A percentile compares a stretch with the other conserved stretches of the same genome.
These are phyloP conservation scores for Metschnikowia rubicola DNA, from an alignment of 805 yeast species.

Conservation along the genomic window DNA sequence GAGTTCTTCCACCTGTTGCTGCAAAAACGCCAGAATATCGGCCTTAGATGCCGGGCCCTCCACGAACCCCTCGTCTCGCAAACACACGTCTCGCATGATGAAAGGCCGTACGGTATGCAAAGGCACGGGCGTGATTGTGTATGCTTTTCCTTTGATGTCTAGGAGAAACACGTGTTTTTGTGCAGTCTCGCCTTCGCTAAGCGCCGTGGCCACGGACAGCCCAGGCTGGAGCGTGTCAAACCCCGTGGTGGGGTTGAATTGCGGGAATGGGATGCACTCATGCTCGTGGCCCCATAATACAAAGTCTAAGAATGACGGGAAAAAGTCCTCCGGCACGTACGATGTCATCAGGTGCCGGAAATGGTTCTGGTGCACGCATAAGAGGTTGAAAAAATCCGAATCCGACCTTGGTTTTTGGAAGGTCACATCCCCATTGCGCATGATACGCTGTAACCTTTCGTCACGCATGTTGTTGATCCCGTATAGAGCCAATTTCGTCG, in stretches of 20 bases:
- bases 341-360: slow-evolving; percentile 75
- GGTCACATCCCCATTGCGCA: slow-evolving; percentile 74
- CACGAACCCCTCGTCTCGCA: slow-evolving; percentile 51
- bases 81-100: slow-evolving; percentile 60
- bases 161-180: slow-evolving; percentile 73
- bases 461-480: slow-evolving; percentile 89
- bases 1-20: slow-evolving; percentile 61
- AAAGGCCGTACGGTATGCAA: slow-evolving; percentile 81
- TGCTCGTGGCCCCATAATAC: slow-evolving; percentile 98
- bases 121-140: slow-evolving; percentile 55
- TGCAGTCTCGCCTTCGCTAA: slow-evolving; percentile 79
- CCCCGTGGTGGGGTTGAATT: slow-evolving; percentile 53
- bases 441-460: slow-evolving; percentile 78
- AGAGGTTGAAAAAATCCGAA: slow-evolving; percentile 75
- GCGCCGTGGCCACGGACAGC: slow-evolving; percentile 86
- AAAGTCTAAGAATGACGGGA: slow-evolving; percentile 79
- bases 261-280: slow-evolving; percentile 77
- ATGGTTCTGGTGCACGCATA: slow-evolving; percentile 92
- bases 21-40: slow-evolving; percentile 58
- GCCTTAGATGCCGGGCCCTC: slow-evolving; percentile 60
- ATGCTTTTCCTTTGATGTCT: slow-evolving; percentile 56
- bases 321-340: slow-evolving; percentile 76
- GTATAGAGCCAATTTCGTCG: slow-evolving; percentile 77
- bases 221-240: slow-evolving; percentile 90
- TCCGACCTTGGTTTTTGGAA: slow-evolving; percentile 66